phyloP scores from a whole-genome alignment of 202 grass and related monocot genomes.

The Hordeum pubiflorum region DNA sequence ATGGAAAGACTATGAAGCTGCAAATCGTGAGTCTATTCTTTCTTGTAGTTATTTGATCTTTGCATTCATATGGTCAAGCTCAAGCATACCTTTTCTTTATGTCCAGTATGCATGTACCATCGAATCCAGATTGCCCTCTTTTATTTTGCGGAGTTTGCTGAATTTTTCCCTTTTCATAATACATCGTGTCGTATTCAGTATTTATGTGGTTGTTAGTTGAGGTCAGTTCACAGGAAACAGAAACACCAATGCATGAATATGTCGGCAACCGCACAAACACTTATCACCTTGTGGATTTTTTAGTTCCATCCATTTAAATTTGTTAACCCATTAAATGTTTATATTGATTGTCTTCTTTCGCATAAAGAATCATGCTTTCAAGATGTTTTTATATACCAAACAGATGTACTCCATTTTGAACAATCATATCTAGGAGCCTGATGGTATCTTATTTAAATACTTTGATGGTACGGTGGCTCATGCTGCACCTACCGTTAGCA shows the following conservation, averaged over 20 bases:
- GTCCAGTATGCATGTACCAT: background rate
- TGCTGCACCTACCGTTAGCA: background rate
- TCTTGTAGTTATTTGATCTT: background rate
- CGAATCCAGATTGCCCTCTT: background rate
- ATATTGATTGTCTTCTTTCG: background rate
- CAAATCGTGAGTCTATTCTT: slow-evolving; percentile 34
- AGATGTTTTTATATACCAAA: background rate
- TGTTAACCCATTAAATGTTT: background rate
- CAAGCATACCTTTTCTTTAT: background rate
- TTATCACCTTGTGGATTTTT: background rate
- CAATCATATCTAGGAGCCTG: background rate
- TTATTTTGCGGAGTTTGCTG: background rate
- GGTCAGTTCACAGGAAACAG: background rate
- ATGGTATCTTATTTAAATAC: background rate
- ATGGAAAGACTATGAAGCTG: slow-evolving; percentile 46
- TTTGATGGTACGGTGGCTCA: background rate
- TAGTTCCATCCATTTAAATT: background rate
- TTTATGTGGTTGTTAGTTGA: background rate
- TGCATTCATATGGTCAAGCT: background rate
- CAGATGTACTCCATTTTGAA: background rate
- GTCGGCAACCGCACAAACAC: too few relatives aligned
- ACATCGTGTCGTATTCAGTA: background rate
- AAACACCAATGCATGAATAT: background rate
- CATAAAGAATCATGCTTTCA: background rate
- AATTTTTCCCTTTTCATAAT: background rate